Evolutionary conservation across 2,329 filamentous ascomycete species (phyloP), one percentile per base, ranked within the genome.

Genomic region (Cordyceps javanica): DNA sequence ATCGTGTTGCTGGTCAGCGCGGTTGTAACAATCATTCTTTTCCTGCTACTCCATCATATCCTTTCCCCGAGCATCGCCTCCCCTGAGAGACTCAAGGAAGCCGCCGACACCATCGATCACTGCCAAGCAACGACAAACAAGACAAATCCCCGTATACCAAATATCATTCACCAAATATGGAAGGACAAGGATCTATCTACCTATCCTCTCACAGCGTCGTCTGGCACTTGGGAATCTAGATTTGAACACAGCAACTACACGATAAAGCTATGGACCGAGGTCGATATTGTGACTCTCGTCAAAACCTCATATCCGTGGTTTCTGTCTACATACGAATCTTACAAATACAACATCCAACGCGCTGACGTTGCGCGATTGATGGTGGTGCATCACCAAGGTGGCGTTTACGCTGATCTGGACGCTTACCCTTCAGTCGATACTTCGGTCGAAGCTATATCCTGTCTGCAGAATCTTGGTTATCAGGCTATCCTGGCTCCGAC

Each of bases 251-350:
- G 48, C 4, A 60, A 62, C 49, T 66, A 65, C 41, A 63, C 63
- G 6, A 58, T 66, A 50, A 63, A 62, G 49, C 58, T 66, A 0
- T 65, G 65, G 65, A 65, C 65, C 0, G 65, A 66, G 54, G 61
- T 55, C 4, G 60, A 65, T 25, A 45, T 65, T 19, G 44, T 61
- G 16, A 8, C 26, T 3, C 62, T 66, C 4, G 57, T 65, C 48
- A 54, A 50, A 8, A 28, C 38, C 3, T 59, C 56, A 7, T 66
- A 66, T 38, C 25, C 61, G 2, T 66, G 65, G 65, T 57, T 66
- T 2, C 53, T 61, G 1, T 58, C 60, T 0, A 65, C 63, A 6
- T 66, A 65, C 49, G 41, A 65, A 23, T 45, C 42, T 8, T 66
- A 66, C 42, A 26, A 56, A 2, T 59, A 65, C 5, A 54, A 65